Percentiles rank a stretch among this genome's conserved stretches.
Conservation (phyloP, 108 stramenopile genomes). For the Nitzschia sp. region DNA sequence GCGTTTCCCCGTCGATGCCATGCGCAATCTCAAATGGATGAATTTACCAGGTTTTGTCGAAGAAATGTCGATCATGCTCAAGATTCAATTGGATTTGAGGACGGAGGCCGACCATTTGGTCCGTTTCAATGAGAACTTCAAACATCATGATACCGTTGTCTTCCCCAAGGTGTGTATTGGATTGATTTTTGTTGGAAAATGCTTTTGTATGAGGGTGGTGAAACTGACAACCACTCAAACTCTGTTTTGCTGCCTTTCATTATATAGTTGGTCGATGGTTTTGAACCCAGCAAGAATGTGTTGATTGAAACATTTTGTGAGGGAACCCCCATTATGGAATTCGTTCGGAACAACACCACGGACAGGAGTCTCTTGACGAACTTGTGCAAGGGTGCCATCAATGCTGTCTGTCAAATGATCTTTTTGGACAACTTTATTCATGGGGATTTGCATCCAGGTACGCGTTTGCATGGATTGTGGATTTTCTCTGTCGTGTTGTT, state of each 20-base stretch:
- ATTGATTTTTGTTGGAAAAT: too few relatives aligned
- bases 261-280: conserved; percentile 37
- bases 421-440: conserved; percentile 60
- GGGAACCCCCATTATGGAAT: conserved; percentile 50
- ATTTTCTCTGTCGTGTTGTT: too few relatives aligned
- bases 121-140: conserved; percentile 50
- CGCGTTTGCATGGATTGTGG: conserved; percentile 6
- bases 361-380: conserved; percentile 25
- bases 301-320: conserved; percentile 52
- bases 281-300: conserved; percentile 26
- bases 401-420: conserved; percentile 71
- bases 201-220: background rate
- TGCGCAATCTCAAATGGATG: conserved; percentile 42
- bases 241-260: background rate
- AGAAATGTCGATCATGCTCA: conserved; percentile 46
- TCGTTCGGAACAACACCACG: conserved; percentile 35
- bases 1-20: conserved; percentile 20
- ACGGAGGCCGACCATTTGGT: conserved; percentile 47
- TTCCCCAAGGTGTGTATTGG: conserved; percentile 37
- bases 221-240: background rate
- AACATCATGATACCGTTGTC: conserved; percentile 20
- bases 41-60: conserved; percentile 51
- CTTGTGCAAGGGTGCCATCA: conserved; percentile 46
- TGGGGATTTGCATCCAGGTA: conserved; percentile 77
- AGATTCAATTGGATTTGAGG: conserved; percentile 50